Evolutionary conservation across 1,139 yeast species (phyloP), one percentile per base, ranked within the genome.

Genomic region (Protomyces macrosporus): DNA sequence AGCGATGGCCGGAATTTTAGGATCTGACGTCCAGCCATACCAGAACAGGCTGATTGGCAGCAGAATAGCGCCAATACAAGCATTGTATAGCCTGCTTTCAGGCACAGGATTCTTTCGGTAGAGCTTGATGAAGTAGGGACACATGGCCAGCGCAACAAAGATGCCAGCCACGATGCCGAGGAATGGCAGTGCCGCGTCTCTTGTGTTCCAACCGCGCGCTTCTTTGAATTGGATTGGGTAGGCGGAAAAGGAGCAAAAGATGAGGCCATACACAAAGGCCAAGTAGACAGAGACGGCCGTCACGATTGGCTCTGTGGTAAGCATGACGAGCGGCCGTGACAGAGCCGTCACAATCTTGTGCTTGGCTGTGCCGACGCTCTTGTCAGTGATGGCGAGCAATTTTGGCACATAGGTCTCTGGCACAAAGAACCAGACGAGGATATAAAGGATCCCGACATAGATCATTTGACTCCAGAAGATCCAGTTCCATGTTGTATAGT

Each of bases 351-450:
- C 37, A n/a, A 57, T 57, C 33, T 57, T 57, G 12, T 37, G 34
- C 55, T 50, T 57, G 9, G 60, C 60, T 45, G 39, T 45, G 12
- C 52, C 60, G 40, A 32, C 50, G 14, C 55, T 50, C 37, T 45
- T 37, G 34, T 50, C 60, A 14, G 42, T 51, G 40, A 30, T 57
- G 72, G 85, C 87, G 70, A 90, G 79, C 66, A 90, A 85, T 4
- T 87, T 90, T 5, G 95, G 93, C 9, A 95, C 91, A 75, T 88
- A 90, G 33, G 97, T 90, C 77, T 91, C 98, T 7, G 96, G 96
- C 72, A 84, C 77, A 60, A 76, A 58, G 6, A 72, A 73, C 71
- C 83, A 83, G 55, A 84, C 81, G 0, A 87, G 84, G 0, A 85
- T 84, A 0, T 88, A 86, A 1, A 86, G 86, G 53, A 84, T 32